A percentile compares a stretch with the other conserved stretches of the same genome.
phyloP scores from a whole-genome alignment of 169 alveolate species.

The Eimeria falciformis region DNA sequence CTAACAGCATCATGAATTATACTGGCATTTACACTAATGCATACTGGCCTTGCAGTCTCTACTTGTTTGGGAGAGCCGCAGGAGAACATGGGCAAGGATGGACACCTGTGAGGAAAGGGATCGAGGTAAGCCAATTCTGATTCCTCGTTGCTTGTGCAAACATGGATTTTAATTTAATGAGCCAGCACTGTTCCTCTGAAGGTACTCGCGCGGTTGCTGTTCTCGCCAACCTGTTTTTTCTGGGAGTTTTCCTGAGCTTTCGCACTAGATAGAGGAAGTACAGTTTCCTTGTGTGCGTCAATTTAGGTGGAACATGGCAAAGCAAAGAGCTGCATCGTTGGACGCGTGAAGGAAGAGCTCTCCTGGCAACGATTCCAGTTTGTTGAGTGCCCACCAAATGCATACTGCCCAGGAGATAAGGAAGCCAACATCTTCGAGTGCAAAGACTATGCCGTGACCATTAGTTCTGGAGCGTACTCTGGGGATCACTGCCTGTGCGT shows the following conservation, averaged over 20 bases:
- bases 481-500: slow-evolving; percentile 75
- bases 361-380: slow-evolving; percentile 65
- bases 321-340: slow-evolving; percentile 44
- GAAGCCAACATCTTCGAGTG: slow-evolving; percentile 75
- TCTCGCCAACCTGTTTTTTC: neutral
- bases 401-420: slow-evolving; percentile 75
- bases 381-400: slow-evolving; percentile 74
- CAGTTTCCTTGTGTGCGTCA: neutral
- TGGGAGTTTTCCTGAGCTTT: neutral
- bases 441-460: slow-evolving; percentile 67
- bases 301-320: slow-evolving; percentile 65
- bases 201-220: neutral
- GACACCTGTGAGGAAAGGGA: slow-evolving; percentile 44
- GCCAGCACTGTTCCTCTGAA: neutral
- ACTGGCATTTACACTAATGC: slow-evolving; percentile 64
- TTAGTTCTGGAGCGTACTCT: slow-evolving; percentile 61
- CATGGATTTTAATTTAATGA: neutral
- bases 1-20: slow-evolving; percentile 64
- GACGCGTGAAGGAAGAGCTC: slow-evolving; percentile 62
- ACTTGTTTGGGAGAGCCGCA: slow-evolving; percentile 71
- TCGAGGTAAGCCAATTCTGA: slow-evolving; percentile 16
- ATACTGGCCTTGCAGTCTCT: slow-evolving; percentile 68
- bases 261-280: too few relatives aligned
- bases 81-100: slow-evolving; percentile 39
- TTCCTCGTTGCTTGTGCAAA: neutral